These are phyloP conservation scores for Pseudogymnoascus sp. DNA, from an alignment of 2,329 filamentous ascomycete genomes.

Conservation along the genomic window DNA sequence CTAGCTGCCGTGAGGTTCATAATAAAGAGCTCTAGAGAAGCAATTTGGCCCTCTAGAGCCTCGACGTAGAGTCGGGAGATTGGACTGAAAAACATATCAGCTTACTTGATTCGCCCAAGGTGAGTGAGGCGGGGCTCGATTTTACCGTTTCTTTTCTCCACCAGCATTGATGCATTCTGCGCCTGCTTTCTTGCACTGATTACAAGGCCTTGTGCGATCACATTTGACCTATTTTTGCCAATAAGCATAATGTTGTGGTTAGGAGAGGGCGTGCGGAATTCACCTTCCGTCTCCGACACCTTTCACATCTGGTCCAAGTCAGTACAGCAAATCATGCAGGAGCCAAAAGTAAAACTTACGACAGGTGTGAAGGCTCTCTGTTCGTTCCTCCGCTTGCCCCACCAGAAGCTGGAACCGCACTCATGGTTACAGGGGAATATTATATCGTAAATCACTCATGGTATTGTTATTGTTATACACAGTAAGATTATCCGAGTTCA, in stretches of 20 bases:
- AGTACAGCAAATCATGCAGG: not conserved
- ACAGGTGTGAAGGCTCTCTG: conserved; percentile 6
- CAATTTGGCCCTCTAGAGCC: conserved; percentile 40
- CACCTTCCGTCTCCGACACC: conserved; percentile 39
- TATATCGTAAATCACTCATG: not conserved
- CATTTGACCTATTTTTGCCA: conserved; percentile 42
- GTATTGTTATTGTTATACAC: not conserved
- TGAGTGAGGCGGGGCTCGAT: not conserved
- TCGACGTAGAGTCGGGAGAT: conserved; percentile 40
- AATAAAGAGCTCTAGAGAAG: conserved; percentile 39
- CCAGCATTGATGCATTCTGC: conserved; percentile 35
- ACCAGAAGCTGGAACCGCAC: not conserved
- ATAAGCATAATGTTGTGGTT: conserved; percentile 10
- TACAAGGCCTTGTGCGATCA: conserved; percentile 43
- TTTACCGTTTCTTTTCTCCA: conserved; percentile 37
- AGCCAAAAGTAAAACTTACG: not conserved
- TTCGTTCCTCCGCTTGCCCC: conserved; percentile 6
- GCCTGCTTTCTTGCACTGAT: conserved; percentile 38
- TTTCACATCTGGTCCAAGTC: conserved; percentile 31
- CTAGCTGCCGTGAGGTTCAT: conserved; percentile 37
- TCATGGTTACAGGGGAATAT: not conserved
- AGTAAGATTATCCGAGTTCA: not conserved
- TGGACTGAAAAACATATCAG: conserved; percentile 28
- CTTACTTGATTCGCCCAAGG: not conserved
- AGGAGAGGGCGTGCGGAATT: conserved; percentile 4